These are phyloP conservation scores for Xylaria sp. DNA, from an alignment of 2,329 filamentous ascomycete species.

Conservation along the genomic window DNA sequence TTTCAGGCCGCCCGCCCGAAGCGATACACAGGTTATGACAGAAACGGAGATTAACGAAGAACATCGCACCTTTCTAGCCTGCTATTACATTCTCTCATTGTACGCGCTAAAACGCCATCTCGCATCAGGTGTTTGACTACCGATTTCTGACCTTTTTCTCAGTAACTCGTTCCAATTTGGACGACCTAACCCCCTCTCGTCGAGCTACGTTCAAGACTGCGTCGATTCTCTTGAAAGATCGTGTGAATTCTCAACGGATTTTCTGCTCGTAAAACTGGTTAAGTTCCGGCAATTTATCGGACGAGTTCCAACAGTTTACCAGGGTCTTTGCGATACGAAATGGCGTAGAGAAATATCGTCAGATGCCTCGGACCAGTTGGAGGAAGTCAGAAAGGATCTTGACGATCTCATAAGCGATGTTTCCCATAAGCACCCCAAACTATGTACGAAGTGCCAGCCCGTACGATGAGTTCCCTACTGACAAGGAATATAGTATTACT, in stretches of 20 bases:
- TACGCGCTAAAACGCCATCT: conserved; percentile 30
- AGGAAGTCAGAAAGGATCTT: conserved; percentile 42
- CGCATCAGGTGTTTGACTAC: not conserved
- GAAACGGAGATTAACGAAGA: conserved; percentile 45
- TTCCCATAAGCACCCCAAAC: conserved; percentile 35
- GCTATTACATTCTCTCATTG: conserved; percentile 48
- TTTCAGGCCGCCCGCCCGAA: conserved; percentile 21
- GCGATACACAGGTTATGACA: conserved; percentile 24
- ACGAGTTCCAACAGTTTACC: conserved; percentile 43
- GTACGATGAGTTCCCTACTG: not conserved
- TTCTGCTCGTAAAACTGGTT: conserved; percentile 43
- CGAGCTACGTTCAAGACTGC: conserved; percentile 44
- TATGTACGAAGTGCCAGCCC: conserved; percentile 28
- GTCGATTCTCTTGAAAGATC: conserved; percentile 39
- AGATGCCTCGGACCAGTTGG: conserved; percentile 43
- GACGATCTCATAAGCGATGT: conserved; percentile 42
- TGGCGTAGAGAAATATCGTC: conserved; percentile 38
- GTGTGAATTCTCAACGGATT: conserved; percentile 39
- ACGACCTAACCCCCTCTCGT: conserved; percentile 41
- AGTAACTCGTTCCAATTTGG: conserved; percentile 48
- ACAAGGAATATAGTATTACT: conserved; percentile 20
- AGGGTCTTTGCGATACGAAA: conserved; percentile 28
- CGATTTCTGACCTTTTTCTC: not conserved
- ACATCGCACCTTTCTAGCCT: conserved; percentile 47
- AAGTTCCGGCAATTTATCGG: conserved; percentile 46